Percentiles rank a stretch among this genome's conserved stretches.
Conservation (phyloP, 352 stramenopile species). For the Phytophthora tubulina region DNA sequence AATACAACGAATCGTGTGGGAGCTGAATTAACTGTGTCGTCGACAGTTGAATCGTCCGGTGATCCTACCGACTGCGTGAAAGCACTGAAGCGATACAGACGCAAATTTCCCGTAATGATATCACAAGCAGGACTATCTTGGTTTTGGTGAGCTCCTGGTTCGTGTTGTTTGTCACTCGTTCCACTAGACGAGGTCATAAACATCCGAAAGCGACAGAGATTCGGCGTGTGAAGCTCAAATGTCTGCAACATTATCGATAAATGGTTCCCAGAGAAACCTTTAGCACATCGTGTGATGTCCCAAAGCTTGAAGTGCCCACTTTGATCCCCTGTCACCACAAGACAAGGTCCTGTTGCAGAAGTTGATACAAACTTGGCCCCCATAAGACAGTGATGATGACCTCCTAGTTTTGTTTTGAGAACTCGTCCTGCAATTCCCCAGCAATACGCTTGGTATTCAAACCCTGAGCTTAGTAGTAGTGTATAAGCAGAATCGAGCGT, state of each 20-base stretch:
- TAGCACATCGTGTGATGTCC: slow-evolving; percentile 71
- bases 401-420: slow-evolving; percentile 64
- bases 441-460: slow-evolving; percentile 86
- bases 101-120: slow-evolving; percentile 64
- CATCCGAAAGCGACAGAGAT: slow-evolving; percentile 54
- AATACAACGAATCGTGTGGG: slow-evolving; percentile 62
- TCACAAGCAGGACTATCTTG: slow-evolving; percentile 47
- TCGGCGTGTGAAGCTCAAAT: slow-evolving; percentile 59
- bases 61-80: slow-evolving; percentile 39
- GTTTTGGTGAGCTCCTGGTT: slow-evolving; percentile 11
- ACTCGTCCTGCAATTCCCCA: slow-evolving; percentile 68
- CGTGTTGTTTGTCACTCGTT: slow-evolving; percentile 30
- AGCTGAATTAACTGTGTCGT: slow-evolving; percentile 30
- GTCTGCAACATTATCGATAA: slow-evolving; percentile 51
- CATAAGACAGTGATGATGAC: slow-evolving; percentile 77
- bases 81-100: slow-evolving; percentile 63
- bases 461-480: slow-evolving; percentile 77
- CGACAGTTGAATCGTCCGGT: slow-evolving; percentile 24
- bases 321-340: slow-evolving; percentile 76
- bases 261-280: slow-evolving; percentile 48
- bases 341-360: slow-evolving; percentile 23
- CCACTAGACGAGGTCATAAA: slow-evolving; percentile 43
- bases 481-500: slow-evolving; percentile 69
- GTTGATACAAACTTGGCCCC: slow-evolving; percentile 71
- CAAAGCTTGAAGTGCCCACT: slow-evolving; percentile 83